Evolutionary conservation across 768 basidiomycete genomes (phyloP).

Genomic region (Plicaturopsis crispa): DNA sequence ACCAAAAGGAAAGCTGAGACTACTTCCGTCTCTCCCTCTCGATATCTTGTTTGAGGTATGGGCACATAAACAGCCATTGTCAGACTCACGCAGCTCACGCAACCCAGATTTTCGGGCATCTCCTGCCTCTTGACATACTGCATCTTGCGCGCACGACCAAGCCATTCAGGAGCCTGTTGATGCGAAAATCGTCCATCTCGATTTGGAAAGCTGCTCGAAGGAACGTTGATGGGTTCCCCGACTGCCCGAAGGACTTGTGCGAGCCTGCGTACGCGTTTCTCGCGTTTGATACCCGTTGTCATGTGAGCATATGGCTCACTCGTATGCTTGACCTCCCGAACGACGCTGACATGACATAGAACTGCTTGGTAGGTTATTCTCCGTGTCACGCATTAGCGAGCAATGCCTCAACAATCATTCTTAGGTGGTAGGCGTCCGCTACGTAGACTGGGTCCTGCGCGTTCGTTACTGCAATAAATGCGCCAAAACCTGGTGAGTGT

Average conservation of each 20-base stretch:
- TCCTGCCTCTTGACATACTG: slow-evolving; percentile 38
- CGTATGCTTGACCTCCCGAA: background rate
- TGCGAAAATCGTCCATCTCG: slow-evolving; percentile 8
- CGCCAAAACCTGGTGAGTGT: slow-evolving; percentile 1
- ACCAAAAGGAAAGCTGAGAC: background rate
- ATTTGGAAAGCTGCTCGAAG: slow-evolving; percentile 20
- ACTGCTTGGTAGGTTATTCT: slow-evolving; percentile 3
- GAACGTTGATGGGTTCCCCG: slow-evolving; percentile 16
- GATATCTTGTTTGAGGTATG: slow-evolving; percentile 27
- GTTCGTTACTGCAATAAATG: slow-evolving; percentile 6
- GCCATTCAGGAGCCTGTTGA: slow-evolving; percentile 21
- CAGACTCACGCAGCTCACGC: background rate
- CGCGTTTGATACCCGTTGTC: slow-evolving; percentile 20
- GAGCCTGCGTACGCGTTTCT: slow-evolving; percentile 21
- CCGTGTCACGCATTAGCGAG: too few species aligned
- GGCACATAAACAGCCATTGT: background rate
- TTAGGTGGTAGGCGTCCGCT: too few species aligned
- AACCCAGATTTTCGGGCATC: slow-evolving; percentile 32
- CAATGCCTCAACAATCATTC: too few species aligned
- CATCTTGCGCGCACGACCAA: slow-evolving; percentile 36
- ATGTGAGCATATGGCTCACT: slow-evolving; percentile 13
- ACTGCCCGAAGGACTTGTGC: slow-evolving; percentile 18
- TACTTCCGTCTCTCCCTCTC: slow-evolving; percentile 10
- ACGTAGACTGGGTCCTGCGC: slow-evolving; percentile 4
- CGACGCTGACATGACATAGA: background rate